These are phyloP conservation scores for Ogataea nonfermentans DNA, from an alignment of 805 yeast genomes.

Conservation along the genomic window DNA sequence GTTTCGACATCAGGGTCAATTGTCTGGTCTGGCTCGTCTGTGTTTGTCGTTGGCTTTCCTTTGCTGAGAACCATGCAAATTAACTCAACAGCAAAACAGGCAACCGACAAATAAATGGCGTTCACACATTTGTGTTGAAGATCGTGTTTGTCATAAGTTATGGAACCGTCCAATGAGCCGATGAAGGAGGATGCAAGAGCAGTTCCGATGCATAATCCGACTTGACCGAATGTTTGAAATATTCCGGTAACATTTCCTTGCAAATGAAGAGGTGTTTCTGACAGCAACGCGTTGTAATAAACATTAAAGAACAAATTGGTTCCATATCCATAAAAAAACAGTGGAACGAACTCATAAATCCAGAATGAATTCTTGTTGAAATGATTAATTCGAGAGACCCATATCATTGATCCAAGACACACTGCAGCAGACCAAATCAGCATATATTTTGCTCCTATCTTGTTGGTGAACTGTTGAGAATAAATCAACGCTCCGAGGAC, in stretches of 20 bases:
- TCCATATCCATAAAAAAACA: neutral
- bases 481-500: constrained; percentile 28
- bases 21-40: too few relatives aligned
- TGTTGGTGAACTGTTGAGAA: constrained; percentile 7
- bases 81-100: neutral
- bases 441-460: constrained; percentile 22
- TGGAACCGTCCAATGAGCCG: constrained; percentile 1
- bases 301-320: constrained; percentile 6
- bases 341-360: constrained; percentile 5
- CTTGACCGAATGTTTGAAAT: constrained; percentile 8
- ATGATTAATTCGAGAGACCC: constrained; percentile 20
- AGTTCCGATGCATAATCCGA: constrained; percentile 4
- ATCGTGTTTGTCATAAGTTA: neutral
- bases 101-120: constrained; percentile 3
- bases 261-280: constrained; percentile 7
- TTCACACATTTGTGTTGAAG: constrained; percentile 5
- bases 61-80: constrained; percentile 3
- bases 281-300: constrained; percentile 1
- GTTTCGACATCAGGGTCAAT: neutral
- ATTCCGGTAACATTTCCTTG: constrained; percentile 9
- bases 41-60: neutral
- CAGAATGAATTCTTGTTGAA: constrained; percentile 2
- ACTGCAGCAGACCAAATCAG: constrained; percentile 14
- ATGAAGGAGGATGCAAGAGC: constrained; percentile 5
- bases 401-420: constrained; percentile 17